Evolutionary conservation across 2,329 filamentous ascomycete species (phyloP), one percentile per base, ranked within the genome.

Genomic region (Ceratocystis destructans): DNA sequence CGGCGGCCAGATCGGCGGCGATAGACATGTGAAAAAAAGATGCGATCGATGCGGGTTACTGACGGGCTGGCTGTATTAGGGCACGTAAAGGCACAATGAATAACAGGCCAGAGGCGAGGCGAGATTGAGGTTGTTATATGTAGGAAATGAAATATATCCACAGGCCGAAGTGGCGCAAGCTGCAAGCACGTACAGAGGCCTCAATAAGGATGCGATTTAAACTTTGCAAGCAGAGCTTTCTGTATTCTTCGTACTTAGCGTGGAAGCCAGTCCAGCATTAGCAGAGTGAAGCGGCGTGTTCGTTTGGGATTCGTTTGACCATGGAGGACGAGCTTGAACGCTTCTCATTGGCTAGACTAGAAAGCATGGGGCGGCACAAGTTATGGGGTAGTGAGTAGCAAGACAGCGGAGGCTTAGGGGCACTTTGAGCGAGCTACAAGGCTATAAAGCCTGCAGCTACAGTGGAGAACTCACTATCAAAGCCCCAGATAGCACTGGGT

Each of bases 1-100:
- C 69, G 50, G 70, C 75, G 55, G 71, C 65, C 69, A 69, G 70
- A 70, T 72, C 71, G 68, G 69, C 68, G 55, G 72, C 73, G 46
- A 70, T 68, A 63, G 71, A 69, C 71, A 72, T 72, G 22, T 46
- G 55, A 59, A 37, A 59, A 28, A 37, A 37, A n/a, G 55, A 59
- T 59, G 55, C 55, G 28, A 37, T 37, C 5, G 28, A 59, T 33
- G 55, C 28, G 28, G 7, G 55, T 59, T 37, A 59, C 45, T 25
- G 8, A 33, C 31, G n/a, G 5, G 22, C 59, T 17, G 22, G 15
- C 15, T 28, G 55, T 53, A 17, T 28, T 41, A 41, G 20, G 48
- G 48, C 15, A 53, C 22, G 22, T 50, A 6, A 53, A 53, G 22
- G 22, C 48, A 28, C 20, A 53, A 28, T 28, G 48, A 5, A 53